These are phyloP conservation scores for Triticum monococcum DNA, from an alignment of 176 grass and related monocot species.

Conservation along the genomic window DNA sequence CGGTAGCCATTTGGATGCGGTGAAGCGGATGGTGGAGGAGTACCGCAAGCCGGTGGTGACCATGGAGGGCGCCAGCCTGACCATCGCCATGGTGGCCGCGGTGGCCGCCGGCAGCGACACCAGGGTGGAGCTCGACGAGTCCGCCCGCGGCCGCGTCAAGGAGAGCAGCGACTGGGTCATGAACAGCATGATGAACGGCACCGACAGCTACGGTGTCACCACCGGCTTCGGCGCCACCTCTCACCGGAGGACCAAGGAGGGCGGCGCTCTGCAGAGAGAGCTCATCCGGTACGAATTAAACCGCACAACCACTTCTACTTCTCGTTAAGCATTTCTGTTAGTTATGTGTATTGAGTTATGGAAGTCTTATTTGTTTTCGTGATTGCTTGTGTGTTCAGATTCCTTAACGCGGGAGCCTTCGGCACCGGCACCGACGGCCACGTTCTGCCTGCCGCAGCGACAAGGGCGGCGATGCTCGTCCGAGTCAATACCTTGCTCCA, in stretches of 20 bases:
- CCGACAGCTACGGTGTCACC: slow-evolving; percentile 1
- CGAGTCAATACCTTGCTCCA: slow-evolving; percentile 84
- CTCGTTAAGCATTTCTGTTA: not conserved
- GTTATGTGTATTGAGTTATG: not conserved
- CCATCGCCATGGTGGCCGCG: slow-evolving; percentile 67
- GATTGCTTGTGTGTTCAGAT: not conserved
- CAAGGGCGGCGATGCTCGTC: slow-evolving; percentile 76
- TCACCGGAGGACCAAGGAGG: not conserved
- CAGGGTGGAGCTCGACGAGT: slow-evolving; percentile 65
- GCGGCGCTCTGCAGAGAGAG: not conserved
- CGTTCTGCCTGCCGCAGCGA: slow-evolving; percentile 43
- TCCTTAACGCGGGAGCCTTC: slow-evolving; percentile 47
- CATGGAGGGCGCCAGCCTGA: slow-evolving; percentile 74
- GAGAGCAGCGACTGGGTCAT: slow-evolving; percentile 40
- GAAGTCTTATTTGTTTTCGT: not conserved
- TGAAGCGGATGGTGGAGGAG: slow-evolving; percentile 76
- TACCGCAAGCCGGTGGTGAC: slow-evolving; percentile 44
- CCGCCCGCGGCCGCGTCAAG: slow-evolving; percentile 61
- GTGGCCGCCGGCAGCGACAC: slow-evolving; percentile 44
- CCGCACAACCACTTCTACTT: not conserved
- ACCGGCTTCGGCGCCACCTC: not conserved
- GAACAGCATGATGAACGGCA: slow-evolving; percentile 1
- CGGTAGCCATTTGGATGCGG: slow-evolving; percentile 62
- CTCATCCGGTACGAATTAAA: not conserved
- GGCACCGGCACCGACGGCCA: slow-evolving; percentile 55